phyloP scores from a whole-genome alignment of 805 yeast species.

The Brettanomyces anomalus region DNA sequence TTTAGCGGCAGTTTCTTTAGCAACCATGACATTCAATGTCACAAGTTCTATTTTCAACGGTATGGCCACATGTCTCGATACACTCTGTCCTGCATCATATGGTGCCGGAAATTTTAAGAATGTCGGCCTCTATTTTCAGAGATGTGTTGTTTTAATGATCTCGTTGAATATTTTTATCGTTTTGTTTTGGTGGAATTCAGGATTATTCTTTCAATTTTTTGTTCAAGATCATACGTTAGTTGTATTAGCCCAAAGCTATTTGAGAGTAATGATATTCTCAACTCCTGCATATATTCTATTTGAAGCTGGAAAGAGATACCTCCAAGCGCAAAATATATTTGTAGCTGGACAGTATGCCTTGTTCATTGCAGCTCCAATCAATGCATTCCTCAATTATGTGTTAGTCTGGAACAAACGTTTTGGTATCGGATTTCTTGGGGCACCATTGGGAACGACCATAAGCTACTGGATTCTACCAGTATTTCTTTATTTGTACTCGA shows the following conservation, averaged over 20 bases:
- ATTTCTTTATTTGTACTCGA: constrained; percentile 36
- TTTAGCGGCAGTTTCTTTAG: constrained; percentile 59
- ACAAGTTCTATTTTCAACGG: constrained; percentile 65
- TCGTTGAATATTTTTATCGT: constrained; percentile 41
- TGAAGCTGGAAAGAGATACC: constrained; percentile 56
- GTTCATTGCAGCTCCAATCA: constrained; percentile 56
- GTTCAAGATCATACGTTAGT: constrained; percentile 45
- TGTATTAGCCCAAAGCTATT: constrained; percentile 35
- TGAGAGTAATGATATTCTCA: constrained; percentile 36
- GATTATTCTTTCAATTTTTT: constrained; percentile 22
- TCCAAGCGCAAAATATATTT: constrained; percentile 64
- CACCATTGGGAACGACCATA: constrained; percentile 57
- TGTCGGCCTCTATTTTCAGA: constrained; percentile 35
- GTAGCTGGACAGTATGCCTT: constrained; percentile 65
- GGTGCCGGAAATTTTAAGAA: constrained; percentile 32
- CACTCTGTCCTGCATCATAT: constrained; percentile 61
- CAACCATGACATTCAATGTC: constrained; percentile 65
- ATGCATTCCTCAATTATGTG: constrained; percentile 49
- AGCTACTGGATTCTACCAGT: constrained; percentile 58
- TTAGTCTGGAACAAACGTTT: constrained; percentile 47
- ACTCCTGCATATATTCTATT: constrained; percentile 36
- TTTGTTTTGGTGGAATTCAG: constrained; percentile 50
- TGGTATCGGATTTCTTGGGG: constrained; percentile 57
- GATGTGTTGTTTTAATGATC: constrained; percentile 44
- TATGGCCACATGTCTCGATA: constrained; percentile 58